Percentiles rank a stretch among this genome's conserved stretches.
phyloP scores from a whole-genome alignment of 352 stramenopile genomes.

The Pythium oligandrum region DNA sequence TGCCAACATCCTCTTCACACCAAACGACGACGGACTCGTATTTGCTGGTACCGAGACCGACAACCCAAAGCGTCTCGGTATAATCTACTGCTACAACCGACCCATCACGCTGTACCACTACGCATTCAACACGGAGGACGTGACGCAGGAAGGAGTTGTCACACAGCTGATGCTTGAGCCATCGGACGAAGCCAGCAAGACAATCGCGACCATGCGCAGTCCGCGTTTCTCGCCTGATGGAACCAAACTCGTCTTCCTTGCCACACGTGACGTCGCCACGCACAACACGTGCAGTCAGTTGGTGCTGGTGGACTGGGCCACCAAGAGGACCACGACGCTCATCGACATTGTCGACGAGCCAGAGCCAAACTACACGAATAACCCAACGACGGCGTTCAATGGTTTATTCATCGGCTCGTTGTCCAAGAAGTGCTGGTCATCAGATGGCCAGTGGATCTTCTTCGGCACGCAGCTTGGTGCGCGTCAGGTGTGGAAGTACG shows the following conservation, averaged over 20 bases:
- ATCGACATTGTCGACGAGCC: conserved; percentile 64
- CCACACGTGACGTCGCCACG: conserved; percentile 58
- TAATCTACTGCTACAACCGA: conserved; percentile 88
- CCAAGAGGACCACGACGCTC: conserved; percentile 51
- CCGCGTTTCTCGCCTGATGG: conserved; percentile 68
- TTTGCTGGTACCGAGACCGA: conserved; percentile 64
- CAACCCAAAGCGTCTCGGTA: conserved; percentile 52
- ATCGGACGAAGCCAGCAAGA: conserved; percentile 28
- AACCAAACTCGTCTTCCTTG: conserved; percentile 59
- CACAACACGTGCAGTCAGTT: conserved; percentile 76
- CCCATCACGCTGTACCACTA: conserved; percentile 62
- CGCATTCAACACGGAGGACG: no score
- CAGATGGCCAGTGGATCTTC: conserved; percentile 51
- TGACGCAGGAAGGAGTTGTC: conserved; percentile 21
- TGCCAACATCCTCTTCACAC: conserved; percentile 63
- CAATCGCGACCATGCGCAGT: conserved; percentile 47
- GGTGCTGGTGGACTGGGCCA: conserved; percentile 53
- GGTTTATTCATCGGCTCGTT: conserved; percentile 62
- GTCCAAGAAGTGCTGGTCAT: conserved; percentile 46
- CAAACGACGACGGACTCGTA: conserved; percentile 46
- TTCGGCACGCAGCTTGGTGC: conserved; percentile 68
- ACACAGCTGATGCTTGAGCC: conserved; percentile 35
- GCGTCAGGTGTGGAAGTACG: conserved; percentile 64
- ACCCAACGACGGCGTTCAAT: conserved; percentile 55
- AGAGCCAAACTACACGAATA: conserved; percentile 20